phyloP scores from a whole-genome alignment of 306 rosid species.

The Abrus precatorius region DNA sequence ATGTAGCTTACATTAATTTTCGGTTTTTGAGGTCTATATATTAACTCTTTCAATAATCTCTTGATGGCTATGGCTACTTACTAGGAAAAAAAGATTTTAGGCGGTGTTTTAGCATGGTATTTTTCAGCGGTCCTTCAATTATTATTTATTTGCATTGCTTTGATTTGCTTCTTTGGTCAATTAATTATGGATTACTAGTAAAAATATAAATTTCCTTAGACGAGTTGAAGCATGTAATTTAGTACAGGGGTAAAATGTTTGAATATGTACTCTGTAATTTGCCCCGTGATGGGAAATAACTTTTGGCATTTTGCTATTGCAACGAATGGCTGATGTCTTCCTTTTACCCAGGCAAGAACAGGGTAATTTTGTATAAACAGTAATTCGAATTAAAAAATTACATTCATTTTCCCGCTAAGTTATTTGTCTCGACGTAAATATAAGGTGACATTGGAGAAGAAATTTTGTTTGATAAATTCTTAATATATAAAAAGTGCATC shows the following conservation, averaged over 20 bases:
- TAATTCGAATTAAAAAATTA: not conserved
- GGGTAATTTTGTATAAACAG: constrained; percentile 12
- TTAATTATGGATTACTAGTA: not conserved
- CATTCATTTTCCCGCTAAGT: not conserved
- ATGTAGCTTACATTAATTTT: not conserved
- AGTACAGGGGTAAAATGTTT: constrained; percentile 34
- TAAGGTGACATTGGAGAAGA: too few relatives aligned
- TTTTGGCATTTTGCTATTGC: constrained; percentile 40
- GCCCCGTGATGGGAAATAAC: constrained; percentile 12
- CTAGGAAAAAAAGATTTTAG: not conserved
- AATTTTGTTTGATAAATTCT: too few relatives aligned
- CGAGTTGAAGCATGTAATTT: constrained; percentile 22
- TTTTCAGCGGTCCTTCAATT: not conserved
- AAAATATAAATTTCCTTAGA: not conserved
- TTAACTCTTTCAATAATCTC: not conserved
- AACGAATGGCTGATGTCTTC: constrained; percentile 43
- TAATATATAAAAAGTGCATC: too few relatives aligned
- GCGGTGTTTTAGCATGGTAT: not conserved
- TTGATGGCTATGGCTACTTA: not conserved
- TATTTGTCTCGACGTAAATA: not conserved
- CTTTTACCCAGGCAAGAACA: constrained; percentile 30
- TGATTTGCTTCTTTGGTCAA: too few relatives aligned
- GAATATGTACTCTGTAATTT: constrained; percentile 3
- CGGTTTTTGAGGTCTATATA: not conserved
- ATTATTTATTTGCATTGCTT: not conserved